Evolutionary conservation across 139 green algal species (phyloP).

Genomic region (Gonium pectorale): DNA sequence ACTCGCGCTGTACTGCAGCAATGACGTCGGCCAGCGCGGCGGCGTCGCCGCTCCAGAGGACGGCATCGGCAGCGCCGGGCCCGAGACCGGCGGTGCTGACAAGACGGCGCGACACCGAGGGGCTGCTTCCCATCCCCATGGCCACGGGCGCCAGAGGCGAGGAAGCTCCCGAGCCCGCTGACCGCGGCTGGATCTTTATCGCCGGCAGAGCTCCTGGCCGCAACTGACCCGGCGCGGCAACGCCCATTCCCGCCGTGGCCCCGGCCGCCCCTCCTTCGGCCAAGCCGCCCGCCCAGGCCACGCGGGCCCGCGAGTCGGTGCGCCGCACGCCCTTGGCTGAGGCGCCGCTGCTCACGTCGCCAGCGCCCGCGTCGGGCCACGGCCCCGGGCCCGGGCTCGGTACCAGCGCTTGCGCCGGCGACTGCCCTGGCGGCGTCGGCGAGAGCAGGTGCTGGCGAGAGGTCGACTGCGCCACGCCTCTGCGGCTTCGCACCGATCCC

Average conservation of each 20-base stretch:
- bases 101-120: too few species aligned
- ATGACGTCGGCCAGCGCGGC: slow-evolving; percentile 22
- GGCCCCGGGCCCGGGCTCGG: too few species aligned
- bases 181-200: too few species aligned
- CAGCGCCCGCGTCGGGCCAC: neutral
- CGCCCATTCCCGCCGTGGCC: too few species aligned
- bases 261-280: too few species aligned
- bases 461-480: neutral
- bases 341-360: neutral
- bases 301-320: neutral
- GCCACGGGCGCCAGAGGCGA: neutral
- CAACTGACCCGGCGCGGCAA: too few species aligned
- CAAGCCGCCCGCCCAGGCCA: neutral
- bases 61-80: neutral
- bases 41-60: neutral
- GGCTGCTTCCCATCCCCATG: too few species aligned
- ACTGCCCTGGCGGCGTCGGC: neutral
- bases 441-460: neutral
- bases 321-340: neutral
- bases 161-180: too few species aligned
- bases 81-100: too few species aligned
- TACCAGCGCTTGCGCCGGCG: too few species aligned
- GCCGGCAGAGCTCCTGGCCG: too few species aligned
- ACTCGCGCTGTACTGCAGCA: neutral
- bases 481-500: too few species aligned